phyloP scores from a whole-genome alignment of 2,329 filamentous ascomycete species.

The Tolypocladium paradoxum region DNA sequence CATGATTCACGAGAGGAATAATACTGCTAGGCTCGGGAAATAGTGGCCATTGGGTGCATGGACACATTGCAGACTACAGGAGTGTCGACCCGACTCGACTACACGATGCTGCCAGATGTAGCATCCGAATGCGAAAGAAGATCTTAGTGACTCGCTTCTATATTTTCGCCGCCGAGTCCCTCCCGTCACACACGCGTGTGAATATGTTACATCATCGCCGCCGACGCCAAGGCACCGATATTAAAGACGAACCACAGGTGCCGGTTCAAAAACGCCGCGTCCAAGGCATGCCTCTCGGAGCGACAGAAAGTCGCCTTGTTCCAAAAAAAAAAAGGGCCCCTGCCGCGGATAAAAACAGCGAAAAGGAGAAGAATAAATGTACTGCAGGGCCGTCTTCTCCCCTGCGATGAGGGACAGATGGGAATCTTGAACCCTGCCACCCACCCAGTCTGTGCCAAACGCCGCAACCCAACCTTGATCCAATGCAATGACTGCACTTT shows the following conservation, averaged over 20 bases:
- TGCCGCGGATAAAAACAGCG: neutral
- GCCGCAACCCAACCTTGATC: slow-evolving; percentile 3
- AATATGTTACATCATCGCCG: neutral
- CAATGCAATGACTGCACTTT: neutral
- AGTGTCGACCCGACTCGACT: neutral
- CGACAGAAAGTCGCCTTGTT: neutral
- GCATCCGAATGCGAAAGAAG: neutral
- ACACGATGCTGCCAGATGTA: neutral
- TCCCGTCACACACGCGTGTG: neutral
- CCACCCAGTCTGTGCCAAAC: slow-evolving; percentile 1
- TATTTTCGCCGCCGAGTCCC: neutral
- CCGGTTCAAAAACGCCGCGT: slow-evolving; percentile 3
- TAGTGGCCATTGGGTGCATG: neutral
- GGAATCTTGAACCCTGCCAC: neutral
- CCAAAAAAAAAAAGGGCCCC: neutral
- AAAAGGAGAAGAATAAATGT: neutral
- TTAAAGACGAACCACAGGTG: neutral
- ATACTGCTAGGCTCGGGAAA: neutral
- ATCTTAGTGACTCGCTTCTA: neutral
- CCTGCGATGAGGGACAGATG: neutral
- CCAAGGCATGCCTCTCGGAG: neutral
- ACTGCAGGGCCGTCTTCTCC: neutral
- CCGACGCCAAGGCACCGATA: neutral
- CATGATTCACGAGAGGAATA: neutral
- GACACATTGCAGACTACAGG: neutral